These are phyloP conservation scores for Brassica carinata DNA, from an alignment of 345 rosid species.

Conservation along the genomic window DNA sequence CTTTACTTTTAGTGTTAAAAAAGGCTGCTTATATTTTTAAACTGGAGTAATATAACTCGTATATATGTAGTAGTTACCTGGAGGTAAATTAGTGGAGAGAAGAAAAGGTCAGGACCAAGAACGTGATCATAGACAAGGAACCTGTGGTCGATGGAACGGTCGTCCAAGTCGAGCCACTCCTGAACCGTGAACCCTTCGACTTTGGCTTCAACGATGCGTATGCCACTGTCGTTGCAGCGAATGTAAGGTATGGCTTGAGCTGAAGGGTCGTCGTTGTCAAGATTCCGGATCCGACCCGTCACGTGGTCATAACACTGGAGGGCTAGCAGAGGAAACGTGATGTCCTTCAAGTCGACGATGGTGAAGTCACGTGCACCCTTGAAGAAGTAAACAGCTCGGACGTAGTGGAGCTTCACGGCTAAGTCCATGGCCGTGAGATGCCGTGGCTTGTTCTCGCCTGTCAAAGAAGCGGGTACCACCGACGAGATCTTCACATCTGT, in stretches of 20 bases:
- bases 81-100: conserved; percentile 65
- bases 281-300: conserved; percentile 61
- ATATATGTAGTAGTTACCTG: conserved; percentile 53
- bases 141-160: conserved; percentile 33
- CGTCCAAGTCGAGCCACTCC: conserved; percentile 49
- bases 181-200: conserved; percentile 50
- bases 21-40: too few relatives aligned
- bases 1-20: too few relatives aligned
- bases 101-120: conserved; percentile 73
- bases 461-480: conserved; percentile 57
- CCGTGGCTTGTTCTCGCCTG: conserved; percentile 47
- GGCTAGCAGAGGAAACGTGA: conserved; percentile 50
- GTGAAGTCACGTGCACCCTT: conserved; percentile 38
- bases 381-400: conserved; percentile 68
- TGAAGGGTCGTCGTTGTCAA: conserved; percentile 43
- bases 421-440: conserved; percentile 60
- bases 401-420: conserved; percentile 74
- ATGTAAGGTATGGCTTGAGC: conserved; percentile 44
- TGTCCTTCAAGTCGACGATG: conserved; percentile 46
- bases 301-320: conserved; percentile 48
- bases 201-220: conserved; percentile 58
- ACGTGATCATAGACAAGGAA: conserved; percentile 46
- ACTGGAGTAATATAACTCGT: not conserved
- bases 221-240: conserved; percentile 83
- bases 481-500: conserved; percentile 54